phyloP scores from a whole-genome alignment of 2,329 filamentous ascomycete genomes.

The Aspergillus ochraceoroseus region DNA sequence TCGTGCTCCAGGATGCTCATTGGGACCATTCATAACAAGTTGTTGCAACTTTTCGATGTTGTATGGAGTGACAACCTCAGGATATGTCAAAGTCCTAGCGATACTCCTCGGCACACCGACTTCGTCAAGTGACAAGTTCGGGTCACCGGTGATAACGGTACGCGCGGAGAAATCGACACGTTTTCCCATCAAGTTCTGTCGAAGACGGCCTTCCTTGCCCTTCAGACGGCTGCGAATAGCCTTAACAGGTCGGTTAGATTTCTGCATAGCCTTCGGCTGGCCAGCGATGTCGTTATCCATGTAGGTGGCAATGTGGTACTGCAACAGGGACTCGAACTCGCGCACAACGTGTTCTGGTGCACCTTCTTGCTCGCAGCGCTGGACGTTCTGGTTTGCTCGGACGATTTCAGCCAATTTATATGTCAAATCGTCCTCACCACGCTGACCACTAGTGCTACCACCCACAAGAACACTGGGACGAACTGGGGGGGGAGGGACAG shows the following conservation, averaged over 20 bases:
- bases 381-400: conserved; percentile 91
- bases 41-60: conserved; percentile 90
- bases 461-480: conserved; percentile 97
- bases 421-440: conserved; percentile 97
- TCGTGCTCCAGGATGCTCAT: conserved; percentile 90
- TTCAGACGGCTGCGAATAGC: conserved; percentile 95
- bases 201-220: conserved; percentile 95
- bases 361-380: conserved; percentile 83
- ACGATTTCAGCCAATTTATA: conserved; percentile 99
- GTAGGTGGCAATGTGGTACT: conserved; percentile 97
- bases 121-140: conserved; percentile 92
- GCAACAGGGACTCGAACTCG: conserved; percentile 86
- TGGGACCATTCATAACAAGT: conserved; percentile 87
- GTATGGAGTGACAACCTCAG: conserved; percentile 94
- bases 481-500: conserved; percentile 91
- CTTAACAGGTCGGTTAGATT: conserved; percentile 94
- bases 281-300: conserved; percentile 99
- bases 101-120: conserved; percentile 95
- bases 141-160: conserved; percentile 98
- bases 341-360: conserved; percentile 84
- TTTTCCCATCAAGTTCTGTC: conserved; percentile 99
- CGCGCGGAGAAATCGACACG: conserved; percentile 98
- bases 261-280: conserved; percentile 88
- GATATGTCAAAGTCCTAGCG: conserved; percentile 87
- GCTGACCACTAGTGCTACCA: conserved; percentile 82